These are phyloP conservation scores for Xylaria sp. DNA, from an alignment of 2,329 filamentous ascomycete species.

Conservation along the genomic window DNA sequence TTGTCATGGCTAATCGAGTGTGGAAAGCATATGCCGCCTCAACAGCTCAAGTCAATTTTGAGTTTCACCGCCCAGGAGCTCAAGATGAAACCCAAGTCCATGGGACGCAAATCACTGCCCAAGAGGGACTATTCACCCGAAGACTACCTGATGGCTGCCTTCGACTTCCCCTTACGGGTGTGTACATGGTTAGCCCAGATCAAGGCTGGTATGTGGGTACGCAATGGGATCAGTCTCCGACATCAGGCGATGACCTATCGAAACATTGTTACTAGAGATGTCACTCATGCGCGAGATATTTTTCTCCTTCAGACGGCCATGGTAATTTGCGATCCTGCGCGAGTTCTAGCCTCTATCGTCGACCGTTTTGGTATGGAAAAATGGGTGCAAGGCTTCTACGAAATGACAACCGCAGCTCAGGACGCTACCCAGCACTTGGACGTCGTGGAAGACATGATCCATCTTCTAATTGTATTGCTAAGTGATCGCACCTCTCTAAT, in stretches of 20 bases:
- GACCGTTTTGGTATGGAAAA: slow-evolving; percentile 89
- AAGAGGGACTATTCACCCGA: slow-evolving; percentile 71
- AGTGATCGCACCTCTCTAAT: slow-evolving; percentile 87
- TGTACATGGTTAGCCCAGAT: slow-evolving; percentile 98
- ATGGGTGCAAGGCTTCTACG: slow-evolving; percentile 88
- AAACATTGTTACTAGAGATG: slow-evolving; percentile 87
- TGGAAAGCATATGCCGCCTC: slow-evolving; percentile 76
- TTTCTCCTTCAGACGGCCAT: slow-evolving; percentile 92
- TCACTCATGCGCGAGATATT: slow-evolving; percentile 93
- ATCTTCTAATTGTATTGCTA: slow-evolving; percentile 88
- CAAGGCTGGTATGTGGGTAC: slow-evolving; percentile 98
- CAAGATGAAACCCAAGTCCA: slow-evolving; percentile 69
- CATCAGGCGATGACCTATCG: slow-evolving; percentile 96
- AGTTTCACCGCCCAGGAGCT: slow-evolving; percentile 78
- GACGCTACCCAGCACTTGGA: slow-evolving; percentile 92
- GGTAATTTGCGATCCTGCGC: slow-evolving; percentile 83
- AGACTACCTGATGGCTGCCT: slow-evolving; percentile 85
- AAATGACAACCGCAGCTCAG: slow-evolving; percentile 75
- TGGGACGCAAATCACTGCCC: slow-evolving; percentile 67
- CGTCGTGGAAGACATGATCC: slow-evolving; percentile 94
- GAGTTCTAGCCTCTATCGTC: slow-evolving; percentile 87
- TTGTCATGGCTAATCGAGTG: slow-evolving; percentile 95
- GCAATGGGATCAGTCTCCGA: slow-evolving; percentile 93
- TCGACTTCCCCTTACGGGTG: slow-evolving; percentile 92
- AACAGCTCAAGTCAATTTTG: slow-evolving; percentile 74